Percentiles rank a stretch among this genome's conserved stretches.
Evolutionary conservation across 176 grass and related monocot species (phyloP).

Genomic region (Triticum urartu): DNA sequence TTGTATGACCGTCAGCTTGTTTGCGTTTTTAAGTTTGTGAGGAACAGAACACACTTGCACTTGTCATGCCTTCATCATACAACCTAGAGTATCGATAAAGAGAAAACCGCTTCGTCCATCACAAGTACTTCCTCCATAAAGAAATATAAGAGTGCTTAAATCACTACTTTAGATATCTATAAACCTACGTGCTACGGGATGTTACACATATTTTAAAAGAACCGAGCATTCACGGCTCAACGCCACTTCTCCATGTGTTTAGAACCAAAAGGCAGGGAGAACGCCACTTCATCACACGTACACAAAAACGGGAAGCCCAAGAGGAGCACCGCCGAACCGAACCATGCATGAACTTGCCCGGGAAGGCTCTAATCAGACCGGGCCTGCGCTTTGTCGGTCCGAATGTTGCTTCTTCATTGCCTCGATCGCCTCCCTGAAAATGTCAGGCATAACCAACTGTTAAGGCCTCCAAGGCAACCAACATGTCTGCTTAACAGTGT

Average conservation of each 20-base stretch:
- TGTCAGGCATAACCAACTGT: neutral
- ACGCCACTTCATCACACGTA: neutral
- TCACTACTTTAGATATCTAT: too few relatives aligned
- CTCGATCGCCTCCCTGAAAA: slow-evolving; percentile 26
- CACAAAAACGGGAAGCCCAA: neutral
- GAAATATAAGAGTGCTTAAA: too few relatives aligned
- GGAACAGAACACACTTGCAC: too few relatives aligned
- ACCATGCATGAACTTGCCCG: neutral
- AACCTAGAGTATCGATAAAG: too few relatives aligned
- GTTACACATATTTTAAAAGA: neutral
- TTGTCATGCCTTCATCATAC: too few relatives aligned
- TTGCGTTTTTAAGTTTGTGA: too few relatives aligned
- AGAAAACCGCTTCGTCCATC: too few relatives aligned
- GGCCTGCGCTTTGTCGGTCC: neutral
- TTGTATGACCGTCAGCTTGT: too few relatives aligned
- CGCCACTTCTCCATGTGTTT: neutral
- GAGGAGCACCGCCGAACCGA: neutral
- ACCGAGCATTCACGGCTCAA: neutral
- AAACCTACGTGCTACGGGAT: neutral
- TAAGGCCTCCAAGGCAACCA: neutral
- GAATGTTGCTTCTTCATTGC: slow-evolving; percentile 30
- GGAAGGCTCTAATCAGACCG: neutral
- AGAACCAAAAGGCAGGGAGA: neutral
- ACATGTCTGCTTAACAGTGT: neutral
- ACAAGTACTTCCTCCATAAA: neutral